These are phyloP conservation scores for Acorus calamus DNA, from an alignment of 106 monocot genomes.

Conservation along the genomic window DNA sequence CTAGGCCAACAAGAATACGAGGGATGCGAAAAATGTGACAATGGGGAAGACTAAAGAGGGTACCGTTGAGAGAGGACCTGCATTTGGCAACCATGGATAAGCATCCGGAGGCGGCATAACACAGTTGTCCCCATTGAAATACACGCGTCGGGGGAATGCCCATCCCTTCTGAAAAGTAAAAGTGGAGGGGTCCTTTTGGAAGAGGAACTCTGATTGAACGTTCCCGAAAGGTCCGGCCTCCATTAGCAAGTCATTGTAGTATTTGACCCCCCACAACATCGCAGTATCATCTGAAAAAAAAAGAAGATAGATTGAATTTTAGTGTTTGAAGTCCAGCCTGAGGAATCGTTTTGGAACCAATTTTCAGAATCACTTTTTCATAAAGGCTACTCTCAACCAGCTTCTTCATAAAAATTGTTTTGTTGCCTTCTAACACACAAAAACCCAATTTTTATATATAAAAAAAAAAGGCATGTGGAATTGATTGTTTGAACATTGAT, in stretches of 20 bases:
- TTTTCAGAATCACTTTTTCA: too few species aligned
- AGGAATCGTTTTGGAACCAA: too few species aligned
- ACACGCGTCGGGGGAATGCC: constrained; percentile 77
- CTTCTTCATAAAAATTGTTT: too few species aligned
- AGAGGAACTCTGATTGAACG: constrained; percentile 73
- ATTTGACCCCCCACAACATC: constrained; percentile 83
- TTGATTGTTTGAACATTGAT: too few species aligned
- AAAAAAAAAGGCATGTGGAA: too few species aligned
- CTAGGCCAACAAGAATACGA: constrained; percentile 22
- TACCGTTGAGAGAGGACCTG: constrained; percentile 7
- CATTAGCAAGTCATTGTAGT: constrained; percentile 85
- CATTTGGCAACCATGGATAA: constrained; percentile 77
- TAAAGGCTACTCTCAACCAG: too few species aligned
- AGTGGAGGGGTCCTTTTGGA: constrained; percentile 45
- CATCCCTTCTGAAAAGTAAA: constrained; percentile 82
- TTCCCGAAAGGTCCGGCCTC: constrained; percentile 68
- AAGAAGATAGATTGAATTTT: not conserved
- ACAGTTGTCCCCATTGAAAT: constrained; percentile 92
- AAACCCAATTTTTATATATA: too few species aligned
- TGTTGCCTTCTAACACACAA: too few species aligned
- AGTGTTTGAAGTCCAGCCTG: too few species aligned
- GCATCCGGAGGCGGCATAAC: constrained; percentile 77
- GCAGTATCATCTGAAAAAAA: constrained; percentile 75
- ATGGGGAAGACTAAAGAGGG: constrained; percentile 9
- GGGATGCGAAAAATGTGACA: constrained; percentile 19